These are phyloP conservation scores for Fraxinus velutina DNA, from an alignment of 305 asterid species.

Conservation along the genomic window DNA sequence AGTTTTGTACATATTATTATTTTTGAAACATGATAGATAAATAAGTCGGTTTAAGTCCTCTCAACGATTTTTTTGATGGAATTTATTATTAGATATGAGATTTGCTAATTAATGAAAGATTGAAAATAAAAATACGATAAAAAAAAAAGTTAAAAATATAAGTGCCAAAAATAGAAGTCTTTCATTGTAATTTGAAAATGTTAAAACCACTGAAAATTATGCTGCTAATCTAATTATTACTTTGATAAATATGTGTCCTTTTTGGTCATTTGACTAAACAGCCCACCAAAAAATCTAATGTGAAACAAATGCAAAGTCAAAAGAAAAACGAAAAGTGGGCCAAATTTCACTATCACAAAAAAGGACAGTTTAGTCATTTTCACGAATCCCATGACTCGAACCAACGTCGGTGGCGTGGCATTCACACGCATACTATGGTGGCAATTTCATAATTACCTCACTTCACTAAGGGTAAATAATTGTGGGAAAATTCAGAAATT, in stretches of 20 bases:
- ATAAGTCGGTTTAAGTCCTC: not conserved
- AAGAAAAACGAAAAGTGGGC: not conserved
- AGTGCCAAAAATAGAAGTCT: not conserved
- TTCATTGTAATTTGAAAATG: not conserved
- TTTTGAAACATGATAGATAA: not conserved
- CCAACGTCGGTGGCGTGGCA: slow-evolving; percentile 10
- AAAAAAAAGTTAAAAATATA: too few species aligned
- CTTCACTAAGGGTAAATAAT: slow-evolving; percentile 5
- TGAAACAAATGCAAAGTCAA: not conserved
- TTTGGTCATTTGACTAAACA: not conserved
- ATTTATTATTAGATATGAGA: not conserved
- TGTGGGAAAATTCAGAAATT: not conserved
- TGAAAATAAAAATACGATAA: not conserved
- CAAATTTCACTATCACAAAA: slow-evolving; percentile 19
- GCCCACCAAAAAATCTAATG: not conserved
- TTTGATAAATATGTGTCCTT: not conserved
- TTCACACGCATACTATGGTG: not conserved
- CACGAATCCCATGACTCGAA: slow-evolving; percentile 13
- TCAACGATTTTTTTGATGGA: too few species aligned
- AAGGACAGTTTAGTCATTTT: slow-evolving; percentile 37
- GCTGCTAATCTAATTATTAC: not conserved
- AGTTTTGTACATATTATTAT: too few species aligned
- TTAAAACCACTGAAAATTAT: not conserved
- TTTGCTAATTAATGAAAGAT: not conserved
- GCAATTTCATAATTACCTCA: not conserved